Percentiles rank a stretch among this genome's conserved stretches.
phyloP scores from a whole-genome alignment of 2,329 filamentous ascomycete genomes.

The Thyridium curvatum region DNA sequence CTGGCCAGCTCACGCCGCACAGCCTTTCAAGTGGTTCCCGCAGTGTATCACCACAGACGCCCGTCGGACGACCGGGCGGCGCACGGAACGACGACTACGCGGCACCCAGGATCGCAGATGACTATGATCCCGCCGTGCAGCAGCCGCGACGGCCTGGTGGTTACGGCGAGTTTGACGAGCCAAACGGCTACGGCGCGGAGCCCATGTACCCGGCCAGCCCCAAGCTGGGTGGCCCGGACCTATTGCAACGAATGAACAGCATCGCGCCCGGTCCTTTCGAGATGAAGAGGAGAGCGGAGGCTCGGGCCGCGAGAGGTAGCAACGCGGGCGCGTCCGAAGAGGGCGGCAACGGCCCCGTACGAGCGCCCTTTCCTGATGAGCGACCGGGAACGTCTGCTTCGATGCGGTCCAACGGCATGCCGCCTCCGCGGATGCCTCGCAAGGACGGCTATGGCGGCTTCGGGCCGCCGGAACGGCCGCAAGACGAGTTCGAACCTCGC shows the following conservation, averaged over 20 bases:
- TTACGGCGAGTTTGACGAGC: conserved; percentile 41
- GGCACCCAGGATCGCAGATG: conserved; percentile 35
- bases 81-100: conserved; percentile 39
- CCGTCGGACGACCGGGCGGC: conserved; percentile 35
- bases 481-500: conserved; percentile 29
- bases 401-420: conserved; percentile 22
- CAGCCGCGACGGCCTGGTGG: conserved; percentile 35
- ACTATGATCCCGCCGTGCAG: conserved; percentile 29
- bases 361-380: conserved; percentile 11
- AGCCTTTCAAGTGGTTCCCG: conserved; percentile 55
- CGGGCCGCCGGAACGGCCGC: conserved; percentile 34
- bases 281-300: conserved; percentile 24
- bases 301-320: conserved; percentile 15
- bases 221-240: conserved; percentile 26
- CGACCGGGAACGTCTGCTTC: conserved; percentile 23
- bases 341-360: not conserved
- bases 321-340: conserved; percentile 16
- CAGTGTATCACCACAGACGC: conserved; percentile 57
- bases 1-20: conserved; percentile 56
- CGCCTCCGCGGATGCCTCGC: conserved; percentile 32
- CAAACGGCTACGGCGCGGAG: conserved; percentile 27
- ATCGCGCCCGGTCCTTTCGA: conserved; percentile 65
- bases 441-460: conserved; percentile 55
- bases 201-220: conserved; percentile 43
- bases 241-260: conserved; percentile 58